A percentile compares a stretch with the other conserved stretches of the same genome.
phyloP scores from a whole-genome alignment of 176 grass and related monocot species.

The Carex scoparia region DNA sequence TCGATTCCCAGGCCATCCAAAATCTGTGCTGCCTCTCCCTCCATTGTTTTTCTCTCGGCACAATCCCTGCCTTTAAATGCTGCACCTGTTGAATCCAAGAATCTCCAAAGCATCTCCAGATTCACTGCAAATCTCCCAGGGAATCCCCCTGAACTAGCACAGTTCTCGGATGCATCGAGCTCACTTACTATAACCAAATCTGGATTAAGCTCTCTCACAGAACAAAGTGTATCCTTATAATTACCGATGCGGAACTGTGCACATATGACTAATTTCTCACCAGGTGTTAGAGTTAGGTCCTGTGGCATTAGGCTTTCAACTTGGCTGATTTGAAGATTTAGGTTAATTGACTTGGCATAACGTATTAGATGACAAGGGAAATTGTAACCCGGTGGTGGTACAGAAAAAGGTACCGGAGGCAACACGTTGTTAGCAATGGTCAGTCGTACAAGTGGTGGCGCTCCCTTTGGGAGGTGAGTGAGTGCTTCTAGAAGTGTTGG shows the following conservation, averaged over 20 bases:
- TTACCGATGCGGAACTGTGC: constrained; percentile 73
- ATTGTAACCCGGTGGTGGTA: constrained; percentile 53
- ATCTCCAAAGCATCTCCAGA: constrained; percentile 65
- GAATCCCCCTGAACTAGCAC: constrained; percentile 13
- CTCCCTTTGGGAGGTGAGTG: constrained; percentile 37
- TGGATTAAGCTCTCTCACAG: constrained; percentile 46
- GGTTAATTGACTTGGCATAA: constrained; percentile 77
- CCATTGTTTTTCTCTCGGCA: constrained; percentile 53
- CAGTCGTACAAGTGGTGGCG: constrained; percentile 50
- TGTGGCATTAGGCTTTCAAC: constrained; percentile 17
- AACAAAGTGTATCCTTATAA: constrained; percentile 37
- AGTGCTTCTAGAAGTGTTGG: constrained; percentile 92
- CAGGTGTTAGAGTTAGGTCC: background rate
- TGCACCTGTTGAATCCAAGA: constrained; percentile 72
- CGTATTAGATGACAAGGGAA: constrained; percentile 78
- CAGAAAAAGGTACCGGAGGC: constrained; percentile 45
- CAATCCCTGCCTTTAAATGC: constrained; percentile 85
- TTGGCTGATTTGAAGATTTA: constrained; percentile 53
- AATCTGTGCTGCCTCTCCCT: constrained; percentile 55
- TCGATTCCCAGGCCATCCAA: constrained; percentile 24
- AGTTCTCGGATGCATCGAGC: constrained; percentile 37
- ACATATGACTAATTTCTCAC: constrained; percentile 60
- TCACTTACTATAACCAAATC: constrained; percentile 81
- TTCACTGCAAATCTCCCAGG: constrained; percentile 43
- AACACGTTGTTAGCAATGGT: constrained; percentile 24